Conservation (phyloP, 345 rosid species). For the Bruguiera parviflora region DNA sequence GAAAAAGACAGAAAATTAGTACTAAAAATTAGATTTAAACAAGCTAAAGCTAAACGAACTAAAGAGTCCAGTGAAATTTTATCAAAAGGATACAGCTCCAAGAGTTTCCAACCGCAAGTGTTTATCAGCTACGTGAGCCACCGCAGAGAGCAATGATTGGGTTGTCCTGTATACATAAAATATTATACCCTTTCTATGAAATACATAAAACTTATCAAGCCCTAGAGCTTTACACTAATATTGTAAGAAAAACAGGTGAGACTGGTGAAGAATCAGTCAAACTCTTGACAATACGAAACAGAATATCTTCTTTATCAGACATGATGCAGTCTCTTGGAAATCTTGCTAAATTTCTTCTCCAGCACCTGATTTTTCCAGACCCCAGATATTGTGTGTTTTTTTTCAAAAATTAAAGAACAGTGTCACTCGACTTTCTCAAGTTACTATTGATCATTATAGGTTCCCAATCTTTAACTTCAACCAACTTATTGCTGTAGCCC, state of each 20-base stretch:
- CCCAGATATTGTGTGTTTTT: too few relatives aligned
- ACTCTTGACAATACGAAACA: neutral
- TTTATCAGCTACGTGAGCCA: conserved; percentile 78
- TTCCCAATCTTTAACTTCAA: too few relatives aligned
- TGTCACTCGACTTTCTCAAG: neutral
- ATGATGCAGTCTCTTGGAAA: neutral
- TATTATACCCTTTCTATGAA: neutral
- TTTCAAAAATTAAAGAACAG: too few relatives aligned
- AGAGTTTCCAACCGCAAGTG: conserved; percentile 82
- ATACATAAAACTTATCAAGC: neutral
- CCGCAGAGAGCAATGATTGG: conserved; percentile 86
- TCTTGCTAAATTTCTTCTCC: too few relatives aligned
- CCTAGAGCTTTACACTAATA: neutral
- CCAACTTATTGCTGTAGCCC: too few relatives aligned
- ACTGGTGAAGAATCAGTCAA: neutral
- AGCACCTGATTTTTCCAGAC: too few relatives aligned
- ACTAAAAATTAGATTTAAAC: neutral
- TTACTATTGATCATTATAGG: neutral
- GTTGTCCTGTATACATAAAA: conserved; percentile 62
- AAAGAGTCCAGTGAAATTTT: conserved; percentile 14
- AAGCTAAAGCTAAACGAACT: conserved; percentile 9
- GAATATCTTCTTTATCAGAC: neutral
- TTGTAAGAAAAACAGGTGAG: neutral
- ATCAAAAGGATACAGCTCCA: conserved; percentile 71
- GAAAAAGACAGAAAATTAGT: neutral